Evolutionary conservation across 176 grass and related monocot genomes (phyloP).

Genomic region (Oryza nivara): DNA sequence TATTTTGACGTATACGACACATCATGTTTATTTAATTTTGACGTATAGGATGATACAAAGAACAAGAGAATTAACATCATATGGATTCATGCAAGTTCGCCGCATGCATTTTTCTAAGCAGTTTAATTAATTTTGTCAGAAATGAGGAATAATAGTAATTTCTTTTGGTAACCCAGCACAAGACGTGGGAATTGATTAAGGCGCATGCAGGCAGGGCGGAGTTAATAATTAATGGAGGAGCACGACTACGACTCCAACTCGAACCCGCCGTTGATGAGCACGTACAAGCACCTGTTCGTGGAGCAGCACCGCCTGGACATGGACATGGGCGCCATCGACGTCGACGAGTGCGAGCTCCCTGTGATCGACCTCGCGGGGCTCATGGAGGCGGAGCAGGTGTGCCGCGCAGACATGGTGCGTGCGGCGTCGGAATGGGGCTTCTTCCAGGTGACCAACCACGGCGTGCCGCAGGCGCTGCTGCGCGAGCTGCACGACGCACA

Average conservation of each 20-base stretch:
- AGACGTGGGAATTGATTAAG: too few species aligned
- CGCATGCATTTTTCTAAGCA: too few species aligned
- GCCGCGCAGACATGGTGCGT: constrained; percentile 49
- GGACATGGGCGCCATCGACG: not conserved
- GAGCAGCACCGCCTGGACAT: constrained; percentile 10
- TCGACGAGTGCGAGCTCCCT: constrained; percentile 39
- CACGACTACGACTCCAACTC: not conserved
- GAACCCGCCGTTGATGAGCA: constrained; percentile 61
- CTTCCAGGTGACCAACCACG: constrained; percentile 82
- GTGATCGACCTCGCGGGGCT: constrained; percentile 43
- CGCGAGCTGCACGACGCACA: constrained; percentile 44
- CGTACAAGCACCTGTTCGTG: constrained; percentile 66
- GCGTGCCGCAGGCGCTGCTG: constrained; percentile 46
- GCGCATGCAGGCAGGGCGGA: too few species aligned
- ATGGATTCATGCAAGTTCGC: too few species aligned
- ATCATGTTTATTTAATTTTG: too few species aligned
- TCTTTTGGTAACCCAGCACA: too few species aligned
- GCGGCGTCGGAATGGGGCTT: constrained; percentile 85
- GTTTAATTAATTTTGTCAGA: too few species aligned
- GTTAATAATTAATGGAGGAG: not conserved
- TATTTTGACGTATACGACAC: too few species aligned
- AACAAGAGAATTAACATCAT: not conserved
- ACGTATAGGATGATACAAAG: not conserved
- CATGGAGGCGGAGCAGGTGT: constrained; percentile 18
- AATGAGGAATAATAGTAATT: too few species aligned